These are phyloP conservation scores for Sclerotinia minor DNA, from an alignment of 2,329 filamentous ascomycete genomes.

Conservation along the genomic window DNA sequence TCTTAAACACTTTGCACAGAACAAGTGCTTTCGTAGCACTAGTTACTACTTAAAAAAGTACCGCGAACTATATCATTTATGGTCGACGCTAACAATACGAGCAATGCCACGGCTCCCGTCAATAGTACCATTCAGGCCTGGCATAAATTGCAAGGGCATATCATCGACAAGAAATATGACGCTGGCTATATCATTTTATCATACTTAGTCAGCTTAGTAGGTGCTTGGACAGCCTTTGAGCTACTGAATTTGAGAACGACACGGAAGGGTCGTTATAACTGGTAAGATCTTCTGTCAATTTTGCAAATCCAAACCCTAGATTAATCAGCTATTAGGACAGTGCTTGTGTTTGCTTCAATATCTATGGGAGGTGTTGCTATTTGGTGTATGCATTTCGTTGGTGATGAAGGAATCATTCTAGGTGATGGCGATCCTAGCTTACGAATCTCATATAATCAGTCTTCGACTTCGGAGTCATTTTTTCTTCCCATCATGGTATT, in stretches of 20 bases:
- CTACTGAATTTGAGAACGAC: conserved; percentile 75
- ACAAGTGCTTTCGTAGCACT: conserved; percentile 2
- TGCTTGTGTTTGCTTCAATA: conserved; percentile 63
- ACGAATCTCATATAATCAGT: conserved; percentile 72
- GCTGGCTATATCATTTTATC: conserved; percentile 67
- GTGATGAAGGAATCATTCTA: conserved; percentile 75
- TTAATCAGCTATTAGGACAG: conserved; percentile 49
- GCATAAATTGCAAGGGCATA: conserved; percentile 28
- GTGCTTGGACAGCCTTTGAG: conserved; percentile 77
- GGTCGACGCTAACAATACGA: conserved; percentile 16
- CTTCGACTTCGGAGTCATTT: conserved; percentile 74
- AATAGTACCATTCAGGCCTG: conserved; percentile 17
- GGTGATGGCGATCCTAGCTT: conserved; percentile 60
- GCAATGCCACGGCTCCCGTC: conserved; percentile 19
- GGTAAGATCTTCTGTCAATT: conserved; percentile 48
- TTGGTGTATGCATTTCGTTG: conserved; percentile 81
- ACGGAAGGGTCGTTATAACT: conserved; percentile 66
- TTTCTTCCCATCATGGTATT: conserved; percentile 77
- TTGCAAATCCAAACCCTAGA: background rate
- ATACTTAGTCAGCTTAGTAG: conserved; percentile 69
- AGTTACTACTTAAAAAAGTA: background rate
- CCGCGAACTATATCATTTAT: conserved; percentile 16
- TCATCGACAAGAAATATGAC: conserved; percentile 37
- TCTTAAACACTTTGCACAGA: background rate
- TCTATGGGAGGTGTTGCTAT: conserved; percentile 74